Percentiles rank a stretch among this genome's conserved stretches.
phyloP scores from a whole-genome alignment of 1,284 basidiomycete genomes.

The Grifola frondosa region DNA sequence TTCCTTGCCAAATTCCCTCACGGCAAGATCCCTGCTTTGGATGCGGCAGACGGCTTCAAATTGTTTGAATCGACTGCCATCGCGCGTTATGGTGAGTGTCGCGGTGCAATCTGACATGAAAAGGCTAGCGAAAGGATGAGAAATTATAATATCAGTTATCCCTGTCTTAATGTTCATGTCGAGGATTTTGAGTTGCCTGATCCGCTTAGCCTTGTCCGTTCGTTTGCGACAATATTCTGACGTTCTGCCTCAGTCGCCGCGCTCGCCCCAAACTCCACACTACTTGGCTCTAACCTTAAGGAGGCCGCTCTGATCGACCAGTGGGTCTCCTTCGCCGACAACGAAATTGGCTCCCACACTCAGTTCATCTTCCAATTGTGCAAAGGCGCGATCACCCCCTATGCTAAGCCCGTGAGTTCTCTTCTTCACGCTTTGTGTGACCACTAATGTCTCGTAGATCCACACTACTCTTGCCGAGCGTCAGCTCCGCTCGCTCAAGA shows the following conservation, averaged over 20 bases:
- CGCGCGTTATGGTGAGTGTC: conserved; percentile 83
- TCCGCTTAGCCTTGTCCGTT: conserved; percentile 14
- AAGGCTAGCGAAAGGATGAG: conserved; percentile 34
- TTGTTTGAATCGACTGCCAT: conserved; percentile 83
- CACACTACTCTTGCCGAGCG: conserved; percentile 55
- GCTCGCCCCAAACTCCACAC: conserved; percentile 65
- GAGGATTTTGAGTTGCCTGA: conserved; percentile 37
- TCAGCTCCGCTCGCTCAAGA: conserved; percentile 54
- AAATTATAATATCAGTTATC: conserved; percentile 49
- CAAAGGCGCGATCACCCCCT: conserved; percentile 47
- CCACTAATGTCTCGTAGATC: conserved; percentile 40
- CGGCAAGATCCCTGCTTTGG: conserved; percentile 85
- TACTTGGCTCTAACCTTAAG: conserved; percentile 56
- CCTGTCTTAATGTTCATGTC: conserved; percentile 59
- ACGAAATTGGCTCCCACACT: conserved; percentile 44
- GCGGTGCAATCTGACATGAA: conserved; percentile 20
- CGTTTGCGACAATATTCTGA: conserved; percentile 14
- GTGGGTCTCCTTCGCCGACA: conserved; percentile 65
- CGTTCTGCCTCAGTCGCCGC: conserved; percentile 61
- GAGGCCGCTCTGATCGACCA: conserved; percentile 65
- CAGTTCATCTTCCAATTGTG: conserved; percentile 35
- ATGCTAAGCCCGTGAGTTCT: conserved; percentile 61
- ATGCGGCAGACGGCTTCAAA: conserved; percentile 76
- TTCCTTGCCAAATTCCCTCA: conserved; percentile 80
- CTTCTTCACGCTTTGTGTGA: background rate